Evolutionary conservation across 371 early-diverging fungal species (phyloP), one percentile per base, ranked within the genome.

Genomic region (Apophysomyces elegans): DNA sequence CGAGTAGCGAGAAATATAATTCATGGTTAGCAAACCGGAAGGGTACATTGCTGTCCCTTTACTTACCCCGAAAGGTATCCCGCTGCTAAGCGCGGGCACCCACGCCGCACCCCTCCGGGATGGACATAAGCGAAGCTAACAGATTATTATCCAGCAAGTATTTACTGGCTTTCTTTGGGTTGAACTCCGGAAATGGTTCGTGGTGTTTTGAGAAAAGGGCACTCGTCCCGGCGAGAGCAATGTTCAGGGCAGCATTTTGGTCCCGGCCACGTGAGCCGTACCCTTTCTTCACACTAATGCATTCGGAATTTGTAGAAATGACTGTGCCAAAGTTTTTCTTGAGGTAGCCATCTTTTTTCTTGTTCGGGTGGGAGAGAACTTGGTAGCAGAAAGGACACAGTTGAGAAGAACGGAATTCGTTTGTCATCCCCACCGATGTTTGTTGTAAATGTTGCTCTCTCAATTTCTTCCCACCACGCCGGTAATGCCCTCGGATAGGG

Each of bases 371-470:
- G 16, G 14, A 14, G 47, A 47, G n/a, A 2, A 16, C 16, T 47
- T 47, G 47, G 16, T 47, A 47, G 16, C 21, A 47, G 16, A 26
- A 47, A 11, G 47, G 47, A 47, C 47, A 47, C 16, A 47, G 16
- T 47, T 18, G 47, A 14, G 47, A 47, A 47, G 47, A 47, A n/a
- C 47, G 47, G 4, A 47, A 47, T 47, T 47, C 18, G 16, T 47
- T 16, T 14, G 18, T 47, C 16, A 47, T 47, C n/a, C n/a, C 18
- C 16, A 21, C 47, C 7, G 47, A 41, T 1, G 5, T 13, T 11
- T 41, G 13, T 5, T 41, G 41, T 13, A 41, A 11, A 41, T 41
- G 41, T n/a, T 47, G 47, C 11, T 47, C n/a, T 47, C 47, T 47
- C 16, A 47, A 16, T 47, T 47, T 5, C 16, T 47, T 47, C 47